Percentiles rank a stretch among this genome's conserved stretches.
These are phyloP conservation scores for Coemansia sp. DNA, from an alignment of 192 early-diverging fungal genomes.

Conservation along the genomic window DNA sequence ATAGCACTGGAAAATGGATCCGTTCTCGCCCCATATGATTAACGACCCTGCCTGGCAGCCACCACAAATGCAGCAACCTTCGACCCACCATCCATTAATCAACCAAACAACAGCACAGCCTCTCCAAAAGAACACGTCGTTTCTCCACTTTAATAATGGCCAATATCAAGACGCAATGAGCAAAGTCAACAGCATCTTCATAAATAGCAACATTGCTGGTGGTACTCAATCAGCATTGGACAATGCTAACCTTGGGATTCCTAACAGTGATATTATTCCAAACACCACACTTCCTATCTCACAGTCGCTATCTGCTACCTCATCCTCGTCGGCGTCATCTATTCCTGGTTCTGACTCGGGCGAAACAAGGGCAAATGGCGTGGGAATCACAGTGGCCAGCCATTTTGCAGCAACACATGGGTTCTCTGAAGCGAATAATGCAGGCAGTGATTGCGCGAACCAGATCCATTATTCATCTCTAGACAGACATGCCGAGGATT, in stretches of 20 bases:
- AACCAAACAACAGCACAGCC: background rate
- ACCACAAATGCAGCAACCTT: slow-evolving; percentile 22
- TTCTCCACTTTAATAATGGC: background rate
- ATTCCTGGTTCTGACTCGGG: background rate
- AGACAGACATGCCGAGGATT: background rate
- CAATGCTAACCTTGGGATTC: background rate
- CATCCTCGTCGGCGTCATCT: background rate
- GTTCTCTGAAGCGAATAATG: background rate
- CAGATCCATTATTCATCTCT: background rate
- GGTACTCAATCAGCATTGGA: background rate
- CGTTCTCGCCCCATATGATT: slow-evolving; percentile 28
- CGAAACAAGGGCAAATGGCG: background rate
- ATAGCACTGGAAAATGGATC: slow-evolving; percentile 24
- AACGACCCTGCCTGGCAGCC: slow-evolving; percentile 35
- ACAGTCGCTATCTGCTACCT: background rate
- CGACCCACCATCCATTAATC: background rate
- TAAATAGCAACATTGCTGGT: slow-evolving; percentile 6
- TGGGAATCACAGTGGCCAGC: background rate
- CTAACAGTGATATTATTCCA: background rate
- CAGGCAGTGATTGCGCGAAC: background rate
- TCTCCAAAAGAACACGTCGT: background rate
- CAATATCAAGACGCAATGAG: slow-evolving; percentile 6
- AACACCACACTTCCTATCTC: background rate
- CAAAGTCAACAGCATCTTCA: slow-evolving; percentile 5
- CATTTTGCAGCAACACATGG: background rate